Evolutionary conservation across 768 basidiomycete genomes (phyloP).

Genomic region (Suillus discolor): DNA sequence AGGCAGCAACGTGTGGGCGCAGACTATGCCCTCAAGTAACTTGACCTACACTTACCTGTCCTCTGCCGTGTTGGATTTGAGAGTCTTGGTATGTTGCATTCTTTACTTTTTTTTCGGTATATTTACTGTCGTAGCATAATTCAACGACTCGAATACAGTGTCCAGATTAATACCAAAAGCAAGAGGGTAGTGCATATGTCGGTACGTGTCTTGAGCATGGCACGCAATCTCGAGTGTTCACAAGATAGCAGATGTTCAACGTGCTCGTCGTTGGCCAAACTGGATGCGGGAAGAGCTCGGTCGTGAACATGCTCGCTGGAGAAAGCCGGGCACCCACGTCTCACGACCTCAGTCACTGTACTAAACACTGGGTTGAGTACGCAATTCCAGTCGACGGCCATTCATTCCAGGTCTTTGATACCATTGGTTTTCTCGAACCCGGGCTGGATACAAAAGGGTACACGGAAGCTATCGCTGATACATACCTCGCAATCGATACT

Average conservation of each 20-base stretch:
- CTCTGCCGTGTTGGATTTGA: no score
- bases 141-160: not conserved
- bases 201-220: not conserved
- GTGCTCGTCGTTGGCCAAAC: constrained; percentile 30
- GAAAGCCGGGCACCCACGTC: constrained; percentile 31
- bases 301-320: constrained; percentile 32
- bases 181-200: not conserved
- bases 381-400: constrained; percentile 6
- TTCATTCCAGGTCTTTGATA: constrained; percentile 35
- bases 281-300: constrained; percentile 34
- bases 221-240: not conserved
- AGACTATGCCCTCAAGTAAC: not conserved
- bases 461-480: constrained; percentile 28
- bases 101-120: not conserved
- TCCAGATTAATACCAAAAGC: not conserved
- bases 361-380: constrained; percentile 29
- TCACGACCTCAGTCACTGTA: constrained; percentile 33
- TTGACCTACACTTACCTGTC: no score
- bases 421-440: constrained; percentile 35
- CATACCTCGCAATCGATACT: constrained; percentile 35
- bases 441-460: constrained; percentile 16
- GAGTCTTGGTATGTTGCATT: not conserved
- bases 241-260: constrained; percentile 4
- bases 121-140: not conserved
- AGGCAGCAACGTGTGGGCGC: not conserved